A percentile compares a stretch with the other conserved stretches of the same genome.
Conservation (phyloP, 495 filamentous ascomycete species). For the Xylaria telfairii region DNA sequence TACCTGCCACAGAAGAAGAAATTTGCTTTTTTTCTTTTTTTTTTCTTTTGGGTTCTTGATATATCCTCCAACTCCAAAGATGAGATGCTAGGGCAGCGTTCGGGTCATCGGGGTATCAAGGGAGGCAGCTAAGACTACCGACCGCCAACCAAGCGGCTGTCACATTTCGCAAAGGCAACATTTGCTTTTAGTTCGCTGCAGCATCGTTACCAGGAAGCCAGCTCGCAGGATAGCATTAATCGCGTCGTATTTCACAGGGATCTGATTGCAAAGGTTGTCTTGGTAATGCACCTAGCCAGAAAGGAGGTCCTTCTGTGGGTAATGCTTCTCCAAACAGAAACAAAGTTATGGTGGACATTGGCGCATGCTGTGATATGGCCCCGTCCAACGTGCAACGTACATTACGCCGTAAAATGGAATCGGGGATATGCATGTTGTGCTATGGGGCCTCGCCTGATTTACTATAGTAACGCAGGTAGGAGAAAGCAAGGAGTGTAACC, state of each 20-base stretch:
- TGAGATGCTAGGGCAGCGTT: not conserved
- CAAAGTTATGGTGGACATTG: not conserved
- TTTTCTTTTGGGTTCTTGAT: too few species aligned
- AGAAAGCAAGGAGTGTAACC: not conserved
- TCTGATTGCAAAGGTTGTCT: not conserved
- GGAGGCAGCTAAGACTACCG: not conserved
- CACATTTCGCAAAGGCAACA: not conserved
- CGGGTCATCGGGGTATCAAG: not conserved
- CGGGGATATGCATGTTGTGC: not conserved
- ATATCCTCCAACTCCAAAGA: not conserved
- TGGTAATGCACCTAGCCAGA: not conserved
- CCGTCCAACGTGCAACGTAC: not conserved
- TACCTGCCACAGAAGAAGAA: not conserved
- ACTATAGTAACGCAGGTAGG: not conserved
- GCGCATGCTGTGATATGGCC: not conserved
- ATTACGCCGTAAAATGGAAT: not conserved
- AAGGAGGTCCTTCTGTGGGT: not conserved
- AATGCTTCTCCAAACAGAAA: not conserved
- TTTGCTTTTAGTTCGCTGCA: not conserved
- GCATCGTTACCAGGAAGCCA: not conserved
- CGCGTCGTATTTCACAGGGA: not conserved
- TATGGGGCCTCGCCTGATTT: not conserved
- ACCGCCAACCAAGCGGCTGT: not conserved
- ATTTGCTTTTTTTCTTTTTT: not conserved
- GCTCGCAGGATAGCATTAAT: not conserved